Evolutionary conservation across 2,329 filamentous ascomycete species (phyloP).

Genomic region (Annulohypoxylon truncatum): DNA sequence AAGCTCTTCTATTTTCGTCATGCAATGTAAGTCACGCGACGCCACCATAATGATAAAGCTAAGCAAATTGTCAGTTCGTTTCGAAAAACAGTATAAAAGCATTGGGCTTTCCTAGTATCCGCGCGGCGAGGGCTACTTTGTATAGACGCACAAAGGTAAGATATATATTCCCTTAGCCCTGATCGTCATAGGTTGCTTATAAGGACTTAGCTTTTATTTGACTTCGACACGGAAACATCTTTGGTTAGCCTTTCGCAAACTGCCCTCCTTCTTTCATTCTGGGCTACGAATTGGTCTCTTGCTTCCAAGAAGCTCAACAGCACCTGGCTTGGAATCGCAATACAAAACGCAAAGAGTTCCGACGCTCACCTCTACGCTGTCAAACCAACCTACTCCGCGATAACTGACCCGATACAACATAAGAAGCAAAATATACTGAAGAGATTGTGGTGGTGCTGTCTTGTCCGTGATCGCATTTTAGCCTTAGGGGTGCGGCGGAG

Average conservation of each 20-base stretch:
- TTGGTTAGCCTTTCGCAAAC: constrained; percentile 56
- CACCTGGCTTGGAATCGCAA: constrained; percentile 62
- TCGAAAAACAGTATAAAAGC: constrained; percentile 54
- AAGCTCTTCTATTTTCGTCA: constrained; percentile 59
- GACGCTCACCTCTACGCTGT: constrained; percentile 57
- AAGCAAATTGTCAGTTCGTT: constrained; percentile 50
- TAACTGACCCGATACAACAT: constrained; percentile 49
- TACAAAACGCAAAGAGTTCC: constrained; percentile 61
- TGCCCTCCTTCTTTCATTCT: constrained; percentile 55
- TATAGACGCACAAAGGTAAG: constrained; percentile 58
- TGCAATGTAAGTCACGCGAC: constrained; percentile 51
- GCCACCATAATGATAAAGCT: not conserved
- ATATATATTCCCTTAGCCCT: not conserved
- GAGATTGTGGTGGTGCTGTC: constrained; percentile 66
- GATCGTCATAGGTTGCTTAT: not conserved
- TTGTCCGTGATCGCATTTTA: constrained; percentile 63
- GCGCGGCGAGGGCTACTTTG: constrained; percentile 57
- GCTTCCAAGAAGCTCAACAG: constrained; percentile 57
- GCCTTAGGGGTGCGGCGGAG: constrained; percentile 62
- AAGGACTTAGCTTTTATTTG: constrained; percentile 54
- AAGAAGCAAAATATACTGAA: constrained; percentile 58
- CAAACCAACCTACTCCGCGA: constrained; percentile 48
- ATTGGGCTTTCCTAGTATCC: constrained; percentile 57
- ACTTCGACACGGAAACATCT: constrained; percentile 59
- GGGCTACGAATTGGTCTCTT: constrained; percentile 55